Base-by-base conservation (phyloP, 345 rosid genomes). In the Hypericum perforatum region DNA sequence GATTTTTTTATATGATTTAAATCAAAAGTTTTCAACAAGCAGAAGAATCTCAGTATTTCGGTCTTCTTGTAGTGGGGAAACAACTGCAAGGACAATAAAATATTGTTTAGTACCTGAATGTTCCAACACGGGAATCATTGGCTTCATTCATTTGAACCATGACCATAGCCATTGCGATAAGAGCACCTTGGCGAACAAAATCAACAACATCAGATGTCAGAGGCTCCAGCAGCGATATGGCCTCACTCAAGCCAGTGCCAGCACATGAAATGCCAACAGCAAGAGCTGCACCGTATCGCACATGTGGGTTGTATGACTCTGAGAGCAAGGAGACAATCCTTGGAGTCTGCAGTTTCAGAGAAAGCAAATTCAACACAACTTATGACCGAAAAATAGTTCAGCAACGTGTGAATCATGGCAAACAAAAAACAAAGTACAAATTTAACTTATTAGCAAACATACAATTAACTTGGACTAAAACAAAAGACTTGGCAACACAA, bases 201-300 rank as follows among this genome's bases (percentile, higher is more conserved):
- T 89, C 97, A 47, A 94, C 96, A 36, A 89, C 97, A 75, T 94
- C 97, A 49, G 95, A 89, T 9, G 95, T 94, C 58, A 94, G 77
- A 50, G 96, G 99, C 78, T 94, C 99, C 39, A 94, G 74, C 79
- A 94, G 77, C 43, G 97, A 89, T 74, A 94, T 81, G n/a, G 99
- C 99, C 78, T 94, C 97, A 42, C 95, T 89, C 67, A 94, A 69
- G 64, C 99, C 97, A 52, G 99, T 94, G 52, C 97, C 99, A 13
- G 99, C 99, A 76, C 99, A 94, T 47, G 99, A 94, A 56, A 94
- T 94, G 60, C 99, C 99, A 36, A 94, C 97, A 0, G 99, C 99
- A 49, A 94, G 96, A 52, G 97, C 99, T 22, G 99, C 99, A 53
- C 99, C 99, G 56, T 94, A 94, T 39, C 97, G 94, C 63, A 94